These are phyloP conservation scores for Brassica juncea DNA, from an alignment of 345 rosid species.

Conservation along the genomic window DNA sequence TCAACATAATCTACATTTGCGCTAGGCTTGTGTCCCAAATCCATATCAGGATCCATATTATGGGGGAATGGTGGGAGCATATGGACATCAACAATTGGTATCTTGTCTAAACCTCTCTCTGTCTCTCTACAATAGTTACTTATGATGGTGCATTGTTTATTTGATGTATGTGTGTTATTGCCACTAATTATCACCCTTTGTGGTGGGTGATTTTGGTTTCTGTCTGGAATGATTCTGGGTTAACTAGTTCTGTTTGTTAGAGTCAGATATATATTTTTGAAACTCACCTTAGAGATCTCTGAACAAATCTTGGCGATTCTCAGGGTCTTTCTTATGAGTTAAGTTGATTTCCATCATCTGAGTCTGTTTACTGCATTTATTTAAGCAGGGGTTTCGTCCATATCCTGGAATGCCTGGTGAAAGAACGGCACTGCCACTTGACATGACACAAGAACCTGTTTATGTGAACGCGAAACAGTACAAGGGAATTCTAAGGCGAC, in stretches of 20 bases:
- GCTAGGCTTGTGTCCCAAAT: constrained; percentile 84
- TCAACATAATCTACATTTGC: constrained; percentile 36
- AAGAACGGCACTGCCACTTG: constrained; percentile 84
- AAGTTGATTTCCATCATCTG: neutral
- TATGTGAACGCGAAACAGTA: constrained; percentile 97
- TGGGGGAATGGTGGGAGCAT: constrained; percentile 81
- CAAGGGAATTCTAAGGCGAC: constrained; percentile 85
- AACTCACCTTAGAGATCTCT: neutral
- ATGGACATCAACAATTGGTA: constrained; percentile 84
- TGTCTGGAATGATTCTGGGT: neutral
- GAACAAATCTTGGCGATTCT: neutral
- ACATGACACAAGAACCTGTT: constrained; percentile 91
- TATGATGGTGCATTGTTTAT: constrained; percentile 20
- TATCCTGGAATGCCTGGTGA: constrained; percentile 73
- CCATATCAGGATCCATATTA: constrained; percentile 85
- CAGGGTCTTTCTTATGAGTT: neutral
- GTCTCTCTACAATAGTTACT: constrained; percentile 7
- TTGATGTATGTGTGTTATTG: neutral
- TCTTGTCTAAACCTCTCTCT: constrained; percentile 22
- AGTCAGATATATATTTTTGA: neutral
- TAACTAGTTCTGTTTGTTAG: neutral
- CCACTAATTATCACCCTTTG: neutral
- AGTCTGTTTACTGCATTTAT: neutral
- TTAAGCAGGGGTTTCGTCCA: constrained; percentile 72
- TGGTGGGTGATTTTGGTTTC: neutral